Base-by-base conservation (phyloP, 495 filamentous ascomycete species). In the Daldinia childiae region DNA sequence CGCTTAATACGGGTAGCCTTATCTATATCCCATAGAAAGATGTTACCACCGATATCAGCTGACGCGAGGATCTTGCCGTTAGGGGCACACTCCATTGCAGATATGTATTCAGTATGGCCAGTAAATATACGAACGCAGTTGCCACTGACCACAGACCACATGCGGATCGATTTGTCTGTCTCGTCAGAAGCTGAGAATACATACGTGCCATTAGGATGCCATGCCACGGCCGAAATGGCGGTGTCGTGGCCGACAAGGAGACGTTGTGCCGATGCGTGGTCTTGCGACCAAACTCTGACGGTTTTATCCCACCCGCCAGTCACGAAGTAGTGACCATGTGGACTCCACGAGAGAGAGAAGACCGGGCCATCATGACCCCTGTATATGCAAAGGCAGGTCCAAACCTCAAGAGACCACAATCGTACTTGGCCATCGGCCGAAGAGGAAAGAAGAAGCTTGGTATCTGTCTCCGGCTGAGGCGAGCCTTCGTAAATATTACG, bases 271-370 rank as follows among this genome's bases (percentile, higher is more conserved):
- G 93, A 92, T 65, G 96, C 93, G 45, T 96, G 92, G 76, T 98
- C 94, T 50, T 94, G 95, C 26, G 87, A 87, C 91, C 94, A 99
- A 12, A 98, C 83, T 15, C 95, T 90, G 8, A 93, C 93, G 2
- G 94, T 97, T 76, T 92, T 92, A 76, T 99, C 95, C 77, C 91
- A 89, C 6, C 91, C 91, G 4, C 88, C 91, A 17, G 92, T 91
- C n/a, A 90, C 87, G 77, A 99, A 99, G 80, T 98, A 99, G 77
- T 97, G 93, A 4, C 96, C 95, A 63, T 91, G 93, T 0, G 96
- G 96, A n/a, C 92, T 90, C 90, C 94, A 99, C 17, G 87, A 86
- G 4, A 97, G 83, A 66, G 94, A 91, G 88, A 92, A 95, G 15
- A 98, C 89, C 0, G 94, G 93, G 14, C 90, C 90, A 65, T 95